phyloP scores from a whole-genome alignment of 1,284 basidiomycete species.

The Trichosporon ovoides region DNA sequence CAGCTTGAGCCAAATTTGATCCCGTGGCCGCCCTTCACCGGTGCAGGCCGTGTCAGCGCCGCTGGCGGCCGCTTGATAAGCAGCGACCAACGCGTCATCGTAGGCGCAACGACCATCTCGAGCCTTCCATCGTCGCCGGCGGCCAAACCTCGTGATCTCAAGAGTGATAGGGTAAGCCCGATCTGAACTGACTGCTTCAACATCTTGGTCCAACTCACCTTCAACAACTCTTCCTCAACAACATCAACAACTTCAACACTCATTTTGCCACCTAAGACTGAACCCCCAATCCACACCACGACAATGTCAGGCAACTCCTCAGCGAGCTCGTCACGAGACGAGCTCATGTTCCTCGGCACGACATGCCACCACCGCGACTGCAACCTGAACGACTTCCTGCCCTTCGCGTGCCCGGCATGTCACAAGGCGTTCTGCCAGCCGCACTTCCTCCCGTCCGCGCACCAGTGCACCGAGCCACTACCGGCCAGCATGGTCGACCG shows the following conservation, averaged over 20 bases:
- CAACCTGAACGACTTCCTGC: conserved; percentile 47
- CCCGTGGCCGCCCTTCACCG: too few species aligned
- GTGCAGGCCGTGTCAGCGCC: not conserved
- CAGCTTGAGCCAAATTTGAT: too few species aligned
- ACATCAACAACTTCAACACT: too few species aligned
- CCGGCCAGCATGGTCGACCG: conserved; percentile 46
- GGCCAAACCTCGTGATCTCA: not conserved
- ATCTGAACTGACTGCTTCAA: not conserved
- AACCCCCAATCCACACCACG: not conserved
- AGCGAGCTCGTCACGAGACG: conserved; percentile 18
- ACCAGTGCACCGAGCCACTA: conserved; percentile 41
- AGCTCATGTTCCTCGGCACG: conserved; percentile 47
- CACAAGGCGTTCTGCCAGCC: conserved; percentile 44
- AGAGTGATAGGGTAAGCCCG: not conserved
- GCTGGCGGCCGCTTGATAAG: conserved; percentile 7
- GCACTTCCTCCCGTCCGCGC: conserved; percentile 45
- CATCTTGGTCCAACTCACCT: not conserved
- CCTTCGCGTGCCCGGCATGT: conserved; percentile 49
- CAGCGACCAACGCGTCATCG: conserved; percentile 3
- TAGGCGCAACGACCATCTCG: not conserved
- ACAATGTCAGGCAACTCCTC: conserved; percentile 17
- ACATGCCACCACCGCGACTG: conserved; percentile 45
- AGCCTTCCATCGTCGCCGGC: not conserved
- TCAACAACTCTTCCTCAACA: not conserved
- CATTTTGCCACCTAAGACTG: not conserved